phyloP scores from a whole-genome alignment of 2,329 filamentous ascomycete genomes.

The Biscogniauxia mediterranea region DNA sequence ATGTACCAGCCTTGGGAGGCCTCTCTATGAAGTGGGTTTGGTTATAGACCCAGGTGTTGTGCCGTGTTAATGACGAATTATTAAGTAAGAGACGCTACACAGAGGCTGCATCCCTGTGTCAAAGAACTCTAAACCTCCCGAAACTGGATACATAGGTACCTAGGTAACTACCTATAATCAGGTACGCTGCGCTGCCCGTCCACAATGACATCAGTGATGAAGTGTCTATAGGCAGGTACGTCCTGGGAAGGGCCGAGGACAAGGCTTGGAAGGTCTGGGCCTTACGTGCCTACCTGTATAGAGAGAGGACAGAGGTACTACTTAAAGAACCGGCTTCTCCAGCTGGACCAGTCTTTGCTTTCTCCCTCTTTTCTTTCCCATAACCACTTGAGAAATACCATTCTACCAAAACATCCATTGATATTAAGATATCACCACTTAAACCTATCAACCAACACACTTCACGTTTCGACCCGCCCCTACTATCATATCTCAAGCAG shows the following conservation, averaged over 20 bases:
- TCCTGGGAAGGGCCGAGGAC: neutral
- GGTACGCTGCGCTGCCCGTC: neutral
- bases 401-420: too few species aligned
- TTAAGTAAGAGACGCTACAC: slow-evolving; percentile 20
- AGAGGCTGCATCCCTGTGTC: slow-evolving; percentile 1
- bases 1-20: neutral
- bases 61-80: slow-evolving; percentile 19
- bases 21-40: too few species aligned
- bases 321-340: too few species aligned
- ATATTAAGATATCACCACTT: too few species aligned
- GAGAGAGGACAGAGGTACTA: too few species aligned
- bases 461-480: neutral
- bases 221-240: neutral
- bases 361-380: too few species aligned
- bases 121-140: slow-evolving; percentile 9
- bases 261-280: too few species aligned
- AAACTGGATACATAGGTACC: neutral
- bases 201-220: neutral
- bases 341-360: too few species aligned
- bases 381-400: too few species aligned
- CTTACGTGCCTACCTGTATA: too few species aligned
- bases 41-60: too few species aligned
- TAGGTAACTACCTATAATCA: neutral
- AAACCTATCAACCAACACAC: neutral
- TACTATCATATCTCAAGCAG: too few species aligned